Conservation (phyloP, 1,284 basidiomycete genomes). For the Mycosarcoma mackinlayi region DNA sequence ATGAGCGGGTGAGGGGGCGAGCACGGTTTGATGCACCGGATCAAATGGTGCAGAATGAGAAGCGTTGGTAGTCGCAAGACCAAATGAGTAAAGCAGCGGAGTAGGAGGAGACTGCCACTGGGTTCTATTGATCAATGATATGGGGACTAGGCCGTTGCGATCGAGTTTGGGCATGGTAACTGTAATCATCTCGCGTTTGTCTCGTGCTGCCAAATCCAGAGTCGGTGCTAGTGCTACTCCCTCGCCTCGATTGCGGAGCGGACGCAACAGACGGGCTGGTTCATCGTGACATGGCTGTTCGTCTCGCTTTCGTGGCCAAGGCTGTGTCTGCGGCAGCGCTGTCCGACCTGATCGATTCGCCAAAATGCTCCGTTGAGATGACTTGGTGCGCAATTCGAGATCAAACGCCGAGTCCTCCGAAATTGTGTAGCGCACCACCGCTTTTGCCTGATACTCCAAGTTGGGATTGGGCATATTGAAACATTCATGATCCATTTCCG, state of each 20-base stretch:
- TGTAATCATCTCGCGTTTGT: conserved; percentile 18
- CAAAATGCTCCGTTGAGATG: background rate
- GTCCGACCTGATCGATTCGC: too few species aligned
- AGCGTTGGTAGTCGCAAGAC: background rate
- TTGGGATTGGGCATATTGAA: conserved; percentile 61
- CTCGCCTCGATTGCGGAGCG: conserved; percentile 3
- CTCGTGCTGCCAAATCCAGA: conserved; percentile 8
- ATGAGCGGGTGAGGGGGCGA: conserved; percentile 13
- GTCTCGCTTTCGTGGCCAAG: background rate
- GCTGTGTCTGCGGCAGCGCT: conserved; percentile 2
- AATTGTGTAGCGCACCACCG: conserved; percentile 66
- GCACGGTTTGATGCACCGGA: background rate
- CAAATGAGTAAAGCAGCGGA: conserved; percentile 15
- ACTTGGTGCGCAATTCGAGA: too few species aligned
- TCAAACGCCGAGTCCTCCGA: background rate
- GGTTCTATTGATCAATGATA: conserved; percentile 31
- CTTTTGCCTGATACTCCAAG: conserved; percentile 66
- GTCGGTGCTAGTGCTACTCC: background rate
- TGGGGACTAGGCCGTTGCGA: conserved; percentile 22
- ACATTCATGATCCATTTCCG: conserved; percentile 70
- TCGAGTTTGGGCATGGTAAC: conserved; percentile 30
- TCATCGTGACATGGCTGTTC: conserved; percentile 41
- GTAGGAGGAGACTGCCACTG: conserved; percentile 28
- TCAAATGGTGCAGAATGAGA: too few species aligned
- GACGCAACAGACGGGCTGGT: conserved; percentile 13